Conservation (phyloP, 495 filamentous ascomycete species). For the Hypoxylon perforatum region DNA sequence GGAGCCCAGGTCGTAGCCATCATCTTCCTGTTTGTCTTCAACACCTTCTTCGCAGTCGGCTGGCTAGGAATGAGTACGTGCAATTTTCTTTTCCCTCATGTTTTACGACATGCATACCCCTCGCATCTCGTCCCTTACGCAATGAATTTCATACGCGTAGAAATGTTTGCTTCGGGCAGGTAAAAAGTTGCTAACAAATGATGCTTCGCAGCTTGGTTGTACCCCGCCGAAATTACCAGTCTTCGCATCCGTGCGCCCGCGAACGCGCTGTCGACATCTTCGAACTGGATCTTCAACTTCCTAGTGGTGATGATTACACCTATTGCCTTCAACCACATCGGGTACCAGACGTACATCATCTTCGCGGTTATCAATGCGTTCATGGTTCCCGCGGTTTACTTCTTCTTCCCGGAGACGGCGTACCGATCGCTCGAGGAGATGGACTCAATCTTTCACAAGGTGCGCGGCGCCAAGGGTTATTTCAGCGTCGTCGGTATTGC, state of each 20-base stretch:
- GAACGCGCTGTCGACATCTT: constrained; percentile 76
- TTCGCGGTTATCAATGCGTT: constrained; percentile 81
- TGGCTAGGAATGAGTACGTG: constrained; percentile 79
- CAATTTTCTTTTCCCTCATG: neutral
- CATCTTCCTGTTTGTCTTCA: constrained; percentile 73
- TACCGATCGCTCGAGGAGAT: constrained; percentile 80
- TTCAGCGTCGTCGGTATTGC: constrained; percentile 72
- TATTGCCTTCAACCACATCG: constrained; percentile 72
- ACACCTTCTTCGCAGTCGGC: constrained; percentile 80
- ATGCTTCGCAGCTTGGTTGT: constrained; percentile 59
- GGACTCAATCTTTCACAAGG: constrained; percentile 78
- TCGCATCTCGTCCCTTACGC: neutral
- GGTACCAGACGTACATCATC: constrained; percentile 79
- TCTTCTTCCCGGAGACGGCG: constrained; percentile 82
- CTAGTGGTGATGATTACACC: constrained; percentile 71
- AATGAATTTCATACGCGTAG: neutral
- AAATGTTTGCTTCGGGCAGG: constrained; percentile 16
- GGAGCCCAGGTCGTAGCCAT: constrained; percentile 62
- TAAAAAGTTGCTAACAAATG: constrained; percentile 8
- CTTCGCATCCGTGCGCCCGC: constrained; percentile 78
- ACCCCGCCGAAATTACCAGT: constrained; percentile 79
- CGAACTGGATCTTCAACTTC: constrained; percentile 71
- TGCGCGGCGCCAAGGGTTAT: constrained; percentile 55
- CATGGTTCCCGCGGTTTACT: constrained; percentile 76
- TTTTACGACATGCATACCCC: neutral